A percentile compares a stretch with the other conserved stretches of the same genome.
phyloP scores from a whole-genome alignment of 768 basidiomycete genomes.

The Lactarius psammicola region DNA sequence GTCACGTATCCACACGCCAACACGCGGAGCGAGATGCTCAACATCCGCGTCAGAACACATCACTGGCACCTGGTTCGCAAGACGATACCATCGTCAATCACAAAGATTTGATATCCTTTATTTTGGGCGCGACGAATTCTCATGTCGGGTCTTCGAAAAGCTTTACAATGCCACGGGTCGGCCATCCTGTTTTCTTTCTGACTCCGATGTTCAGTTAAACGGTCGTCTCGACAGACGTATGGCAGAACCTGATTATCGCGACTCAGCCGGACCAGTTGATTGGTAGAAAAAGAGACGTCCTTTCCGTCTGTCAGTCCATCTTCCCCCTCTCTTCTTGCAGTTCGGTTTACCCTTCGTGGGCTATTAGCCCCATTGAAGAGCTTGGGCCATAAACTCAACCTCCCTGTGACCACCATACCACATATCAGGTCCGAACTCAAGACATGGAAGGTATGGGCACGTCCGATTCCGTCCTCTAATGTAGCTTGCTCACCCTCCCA shows the following conservation, averaged over 20 bases:
- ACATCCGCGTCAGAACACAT: neutral
- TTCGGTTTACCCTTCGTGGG: neutral
- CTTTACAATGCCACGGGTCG: constrained; percentile 62
- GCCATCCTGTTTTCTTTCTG: constrained; percentile 26
- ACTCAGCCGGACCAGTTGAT: constrained; percentile 68
- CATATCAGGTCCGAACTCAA: constrained; percentile 56
- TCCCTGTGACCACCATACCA: constrained; percentile 65
- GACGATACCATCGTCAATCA: constrained; percentile 4
- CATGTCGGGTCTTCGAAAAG: constrained; percentile 65
- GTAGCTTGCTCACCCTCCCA: constrained; percentile 34
- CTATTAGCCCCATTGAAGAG: constrained; percentile 65
- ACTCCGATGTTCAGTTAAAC: neutral
- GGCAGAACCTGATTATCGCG: constrained; percentile 63
- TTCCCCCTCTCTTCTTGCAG: neutral
- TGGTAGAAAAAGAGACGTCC: constrained; percentile 57
- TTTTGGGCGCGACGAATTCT: constrained; percentile 88
- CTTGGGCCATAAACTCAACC: constrained; percentile 50
- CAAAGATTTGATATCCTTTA: constrained; percentile 74
- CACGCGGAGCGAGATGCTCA: neutral
- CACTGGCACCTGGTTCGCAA: constrained; percentile 1
- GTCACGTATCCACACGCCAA: constrained; percentile 1
- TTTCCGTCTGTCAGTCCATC: constrained; percentile 53
- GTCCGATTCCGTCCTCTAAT: neutral
- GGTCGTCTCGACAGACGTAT: constrained; percentile 57
- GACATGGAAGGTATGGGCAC: constrained; percentile 54